Conservation (phyloP, 306 rosid species). For the Vigna hirtella region DNA sequence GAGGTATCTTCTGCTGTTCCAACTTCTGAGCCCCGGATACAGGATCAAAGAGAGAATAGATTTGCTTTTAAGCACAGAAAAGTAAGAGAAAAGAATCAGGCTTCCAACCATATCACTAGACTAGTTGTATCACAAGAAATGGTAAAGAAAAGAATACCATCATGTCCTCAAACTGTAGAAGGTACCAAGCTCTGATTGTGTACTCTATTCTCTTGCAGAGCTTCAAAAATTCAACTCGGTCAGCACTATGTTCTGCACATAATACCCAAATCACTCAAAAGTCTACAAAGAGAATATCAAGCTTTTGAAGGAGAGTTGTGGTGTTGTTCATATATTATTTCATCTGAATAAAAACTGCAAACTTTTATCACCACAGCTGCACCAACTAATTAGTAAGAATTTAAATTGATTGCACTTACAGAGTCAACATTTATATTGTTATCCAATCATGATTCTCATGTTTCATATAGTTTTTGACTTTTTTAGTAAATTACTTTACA, state of each 20-base stretch:
- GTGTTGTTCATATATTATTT: background rate
- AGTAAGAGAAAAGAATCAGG: conserved; percentile 7
- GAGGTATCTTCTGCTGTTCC: conserved; percentile 65
- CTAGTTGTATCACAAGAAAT: conserved; percentile 1
- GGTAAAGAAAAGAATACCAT: conserved; percentile 61
- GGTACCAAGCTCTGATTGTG: conserved; percentile 96
- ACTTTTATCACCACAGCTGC: conserved; percentile 1
- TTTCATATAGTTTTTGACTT: background rate
- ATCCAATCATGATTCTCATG: background rate
- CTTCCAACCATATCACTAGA: conserved; percentile 4
- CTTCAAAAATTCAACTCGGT: conserved; percentile 78
- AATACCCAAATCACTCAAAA: conserved; percentile 20
- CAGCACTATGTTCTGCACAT: conserved; percentile 68
- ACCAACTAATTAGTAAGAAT: background rate
- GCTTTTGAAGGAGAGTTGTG: background rate
- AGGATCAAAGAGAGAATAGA: conserved; percentile 89
- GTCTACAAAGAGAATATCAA: background rate
- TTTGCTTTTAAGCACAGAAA: conserved; percentile 66
- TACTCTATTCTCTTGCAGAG: conserved; percentile 89
- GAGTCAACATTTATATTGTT: background rate
- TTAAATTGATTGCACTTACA: background rate
- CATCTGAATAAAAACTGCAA: conserved; percentile 18
- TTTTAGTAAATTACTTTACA: too few species aligned
- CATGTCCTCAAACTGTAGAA: conserved; percentile 92
- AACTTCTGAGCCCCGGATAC: conserved; percentile 69